Evolutionary conservation across 228 moss, liverwort and hornwort species (phyloP).

Genomic region (Sphagnum magellanicum): DNA sequence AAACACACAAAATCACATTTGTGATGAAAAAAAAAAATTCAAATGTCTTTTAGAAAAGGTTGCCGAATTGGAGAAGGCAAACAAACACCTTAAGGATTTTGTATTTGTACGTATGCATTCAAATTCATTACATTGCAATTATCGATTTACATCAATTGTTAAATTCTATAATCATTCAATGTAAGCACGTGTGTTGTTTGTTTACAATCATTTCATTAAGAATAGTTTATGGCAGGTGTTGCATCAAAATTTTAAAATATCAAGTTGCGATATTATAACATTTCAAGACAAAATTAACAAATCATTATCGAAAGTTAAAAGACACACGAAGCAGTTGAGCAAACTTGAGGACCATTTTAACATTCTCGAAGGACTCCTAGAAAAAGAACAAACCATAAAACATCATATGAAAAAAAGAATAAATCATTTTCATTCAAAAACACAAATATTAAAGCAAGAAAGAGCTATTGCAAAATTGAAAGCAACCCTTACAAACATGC

Average conservation of each 20-base stretch:
- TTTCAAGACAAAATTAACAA: constrained; percentile 15
- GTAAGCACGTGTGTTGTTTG: background rate
- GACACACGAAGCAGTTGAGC: background rate
- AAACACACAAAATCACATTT: constrained; percentile 35
- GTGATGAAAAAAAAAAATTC: constrained; percentile 47
- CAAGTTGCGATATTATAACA: constrained; percentile 26
- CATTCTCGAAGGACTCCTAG: background rate
- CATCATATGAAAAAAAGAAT: constrained; percentile 1
- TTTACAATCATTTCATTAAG: background rate
- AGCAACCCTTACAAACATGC: background rate
- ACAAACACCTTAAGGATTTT: constrained; percentile 43
- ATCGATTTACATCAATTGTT: too few relatives aligned
- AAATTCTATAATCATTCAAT: background rate
- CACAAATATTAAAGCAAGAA: constrained; percentile 10
- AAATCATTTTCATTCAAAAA: background rate
- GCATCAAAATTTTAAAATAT: constrained; percentile 26
- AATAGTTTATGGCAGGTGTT: constrained; percentile 19
- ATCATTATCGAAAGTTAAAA: constrained; percentile 3
- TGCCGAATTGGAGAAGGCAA: constrained; percentile 23
- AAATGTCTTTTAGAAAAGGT: constrained; percentile 32
- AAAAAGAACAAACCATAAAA: constrained; percentile 3
- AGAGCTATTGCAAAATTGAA: background rate
- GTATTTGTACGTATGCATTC: constrained; percentile 18
- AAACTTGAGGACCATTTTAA: constrained; percentile 9
- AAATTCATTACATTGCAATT: too few relatives aligned